Conservation (phyloP, 1,139 yeast genomes). For the Yamadazyma sp. region DNA sequence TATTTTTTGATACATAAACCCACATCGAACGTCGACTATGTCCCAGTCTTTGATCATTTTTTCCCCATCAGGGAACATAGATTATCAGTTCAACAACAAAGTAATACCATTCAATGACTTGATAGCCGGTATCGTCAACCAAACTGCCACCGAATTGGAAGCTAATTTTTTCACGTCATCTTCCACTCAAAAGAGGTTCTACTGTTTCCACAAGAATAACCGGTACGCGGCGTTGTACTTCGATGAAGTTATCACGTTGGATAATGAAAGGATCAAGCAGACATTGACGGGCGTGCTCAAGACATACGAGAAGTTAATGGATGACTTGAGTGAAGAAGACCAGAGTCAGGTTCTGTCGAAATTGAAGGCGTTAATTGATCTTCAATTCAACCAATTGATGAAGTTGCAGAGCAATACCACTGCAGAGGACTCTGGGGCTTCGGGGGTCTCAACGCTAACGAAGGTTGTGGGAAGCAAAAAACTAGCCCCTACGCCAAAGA, state of each 20-base stretch:
- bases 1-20: not conserved
- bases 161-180: conserved; percentile 34
- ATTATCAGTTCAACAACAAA: conserved; percentile 39
- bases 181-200: conserved; percentile 37
- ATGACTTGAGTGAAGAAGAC: conserved; percentile 24
- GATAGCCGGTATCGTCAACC: conserved; percentile 38
- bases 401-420: conserved; percentile 22
- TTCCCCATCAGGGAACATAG: conserved; percentile 36
- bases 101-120: conserved; percentile 44
- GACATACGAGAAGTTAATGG: conserved; percentile 30
- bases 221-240: conserved; percentile 40
- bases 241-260: conserved; percentile 42
- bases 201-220: conserved; percentile 29
- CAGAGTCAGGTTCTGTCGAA: conserved; percentile 16
- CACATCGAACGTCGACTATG: conserved; percentile 15
- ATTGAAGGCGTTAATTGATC: conserved; percentile 36
- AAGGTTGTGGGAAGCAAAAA: not conserved
- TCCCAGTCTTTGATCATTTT: conserved; percentile 39
- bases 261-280: conserved; percentile 37
- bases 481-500: conserved; percentile 14
- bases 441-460: conserved; percentile 3
- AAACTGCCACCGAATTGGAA: conserved; percentile 33
- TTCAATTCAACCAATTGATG: conserved; percentile 40
- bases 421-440: not conserved
- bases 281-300: conserved; percentile 37